Conservation (phyloP, 345 rosid species). For the Syzygium aromaticum region DNA sequence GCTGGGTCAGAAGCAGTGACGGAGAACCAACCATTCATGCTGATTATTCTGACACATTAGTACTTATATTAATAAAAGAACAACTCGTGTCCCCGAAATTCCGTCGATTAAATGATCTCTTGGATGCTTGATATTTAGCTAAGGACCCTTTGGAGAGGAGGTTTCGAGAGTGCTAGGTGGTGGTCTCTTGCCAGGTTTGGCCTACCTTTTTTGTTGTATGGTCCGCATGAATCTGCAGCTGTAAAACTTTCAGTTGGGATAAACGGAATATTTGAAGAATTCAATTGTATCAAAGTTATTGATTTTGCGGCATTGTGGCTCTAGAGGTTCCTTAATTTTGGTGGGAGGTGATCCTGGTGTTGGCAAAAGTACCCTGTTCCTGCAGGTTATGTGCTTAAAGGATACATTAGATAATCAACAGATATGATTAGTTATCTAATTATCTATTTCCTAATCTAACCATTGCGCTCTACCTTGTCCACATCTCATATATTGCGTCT, state of each 20-base stretch:
- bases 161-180: slow-evolving; percentile 93
- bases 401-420: not conserved
- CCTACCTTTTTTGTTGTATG: not conserved
- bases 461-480: not conserved
- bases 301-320: not conserved
- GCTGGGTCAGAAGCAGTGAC: not conserved
- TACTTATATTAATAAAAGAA: not conserved
- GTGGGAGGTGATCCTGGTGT: slow-evolving; percentile 96
- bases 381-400: slow-evolving; percentile 48
- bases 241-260: too few relatives aligned
- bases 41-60: not conserved
- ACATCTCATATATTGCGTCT: not conserved
- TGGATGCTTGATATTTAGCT: slow-evolving; percentile 28
- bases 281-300: not conserved
- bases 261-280: not conserved
- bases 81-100: not conserved
- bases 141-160: slow-evolving; percentile 74
- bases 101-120: not conserved
- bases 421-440: not conserved
- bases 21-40: not conserved
- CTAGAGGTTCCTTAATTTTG: slow-evolving; percentile 71
- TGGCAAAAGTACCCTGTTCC: slow-evolving; percentile 86
- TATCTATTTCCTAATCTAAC: not conserved
- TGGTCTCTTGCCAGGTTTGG: slow-evolving; percentile 84
- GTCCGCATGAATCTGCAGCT: not conserved